Base-by-base conservation (phyloP, 1,284 basidiomycete species). In the Tremellales sp. region DNA sequence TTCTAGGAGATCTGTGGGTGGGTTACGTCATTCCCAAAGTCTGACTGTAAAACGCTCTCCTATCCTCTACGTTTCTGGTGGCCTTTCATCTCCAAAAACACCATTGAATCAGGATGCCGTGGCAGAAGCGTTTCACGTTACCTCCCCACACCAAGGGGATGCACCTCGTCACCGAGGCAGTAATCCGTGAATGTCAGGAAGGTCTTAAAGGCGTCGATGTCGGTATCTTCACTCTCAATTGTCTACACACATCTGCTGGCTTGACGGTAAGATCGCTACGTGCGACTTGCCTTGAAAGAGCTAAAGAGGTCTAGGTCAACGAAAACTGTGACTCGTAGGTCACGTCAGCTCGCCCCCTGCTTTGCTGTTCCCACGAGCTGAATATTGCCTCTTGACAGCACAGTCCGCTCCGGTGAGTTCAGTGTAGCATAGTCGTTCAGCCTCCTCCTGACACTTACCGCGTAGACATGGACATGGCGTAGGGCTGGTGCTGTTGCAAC, bases 181-280 rank as follows among this genome's bases (percentile, higher is more conserved):
- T 97, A 13, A 61, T 85, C 39, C 63, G 70, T 5, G 82, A 90
- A 44, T 85, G 93, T 56, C 75, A 80, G 51, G 80, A 85, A 40
- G 91, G 90, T 0, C 72, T 97, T 43, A 77, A 81, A 55, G 80
- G 79, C 40, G 81, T 87, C 19, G 77, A 87, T 76, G 86, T 84
- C 22, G 68, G 76, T 27, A 67, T 75, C 19, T 68, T 77, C 45
- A 75, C 70, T 37, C 62, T 78, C 27, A 74, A 74, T 64, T 91
- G 89, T 63, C 83, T 93, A 71, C 91, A 96, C 70, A 96, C 91
- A 2, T 89, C 87, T 41, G 89, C 89, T 23, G 90, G 86, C 1
- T 75, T 96, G 61, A 91, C 87, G 0, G 78, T 94, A 56, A 91
- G 93, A 73, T 66, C 87, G 73, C 62, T 7, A 8, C 3, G 35